Base-by-base conservation (phyloP, 2,329 filamentous ascomycete genomes). In the Fusarium continuum region DNA sequence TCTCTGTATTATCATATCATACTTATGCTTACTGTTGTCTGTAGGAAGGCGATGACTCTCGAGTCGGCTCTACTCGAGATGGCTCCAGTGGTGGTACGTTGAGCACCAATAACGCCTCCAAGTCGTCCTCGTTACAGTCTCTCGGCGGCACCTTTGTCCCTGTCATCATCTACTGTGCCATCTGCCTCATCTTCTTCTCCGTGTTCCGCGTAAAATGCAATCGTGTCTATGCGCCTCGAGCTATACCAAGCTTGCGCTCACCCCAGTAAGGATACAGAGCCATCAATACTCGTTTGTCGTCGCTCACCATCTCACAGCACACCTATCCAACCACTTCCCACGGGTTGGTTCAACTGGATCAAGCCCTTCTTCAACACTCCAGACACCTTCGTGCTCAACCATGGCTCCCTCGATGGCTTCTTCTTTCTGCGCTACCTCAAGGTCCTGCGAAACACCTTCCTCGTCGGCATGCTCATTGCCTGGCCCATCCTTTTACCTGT, bases 321-420 rank as follows among this genome's bases (percentile, higher is more conserved):
- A 60, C 85, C 88, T 28, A 85, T 84, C 11, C 86, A 86, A 19
- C 72, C 79, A 3, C 79, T 89, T 0, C 86, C 88, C 4, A 80
- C 74, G 22, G 88, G 89, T 49, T 74, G 87, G 39, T 79, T 91
- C 69, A 85, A 89, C 67, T 93, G 90, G 90, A 76, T 92, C 55
- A 77, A 77, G 9, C 79, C 83, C 11, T 91, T 92, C 77, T 89
- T 86, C 79, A 84, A 83, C 68, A 83, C 85, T 36, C 84, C 85
- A 4, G 93, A 98, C 74, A 88, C 88, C 34, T 92, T 91, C 72
- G 87, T 93, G 22, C 85, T 98, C 19, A 91, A 95, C 71, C 92
- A 97, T 79, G 92, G 94, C 74, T 96, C 93, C 1, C 85, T 99
- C 62, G 94, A 99, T 74, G 91, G 91, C 26, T 98, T 94, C 76